Conservation (phyloP, 2,329 filamentous ascomycete genomes). For the Phyllosticta citribraziliensis region DNA sequence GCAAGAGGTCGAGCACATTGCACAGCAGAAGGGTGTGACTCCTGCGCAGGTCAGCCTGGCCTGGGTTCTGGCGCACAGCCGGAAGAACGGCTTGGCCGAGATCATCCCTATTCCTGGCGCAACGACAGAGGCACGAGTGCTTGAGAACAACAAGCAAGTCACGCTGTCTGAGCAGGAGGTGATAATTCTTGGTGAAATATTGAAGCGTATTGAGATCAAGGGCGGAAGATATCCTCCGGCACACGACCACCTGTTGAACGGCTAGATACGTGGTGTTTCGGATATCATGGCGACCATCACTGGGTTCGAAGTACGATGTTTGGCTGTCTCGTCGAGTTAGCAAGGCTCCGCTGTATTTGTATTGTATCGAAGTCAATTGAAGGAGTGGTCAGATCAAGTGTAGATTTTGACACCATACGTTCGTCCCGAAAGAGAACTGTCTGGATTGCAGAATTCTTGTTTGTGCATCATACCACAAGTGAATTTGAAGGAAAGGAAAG, state of each 20-base stretch:
- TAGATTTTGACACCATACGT: conserved; percentile 38
- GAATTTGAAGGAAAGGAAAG: not conserved
- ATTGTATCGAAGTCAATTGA: not conserved
- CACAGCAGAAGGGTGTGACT: conserved; percentile 49
- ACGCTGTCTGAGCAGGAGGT: conserved; percentile 38
- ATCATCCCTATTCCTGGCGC: conserved; percentile 61
- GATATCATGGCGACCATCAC: not conserved
- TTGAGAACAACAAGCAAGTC: conserved; percentile 46
- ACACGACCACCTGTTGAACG: conserved; percentile 10
- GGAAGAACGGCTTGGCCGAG: conserved; percentile 42
- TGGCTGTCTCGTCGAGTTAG: conserved; percentile 7
- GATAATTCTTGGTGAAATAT: conserved; percentile 42
- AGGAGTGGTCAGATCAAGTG: conserved; percentile 38
- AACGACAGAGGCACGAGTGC: conserved; percentile 44
- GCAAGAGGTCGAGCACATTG: conserved; percentile 47
- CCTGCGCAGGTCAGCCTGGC: conserved; percentile 55
- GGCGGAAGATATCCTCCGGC: conserved; percentile 31
- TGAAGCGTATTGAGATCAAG: conserved; percentile 35
- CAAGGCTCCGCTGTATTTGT: not conserved
- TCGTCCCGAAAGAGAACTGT: conserved; percentile 19
- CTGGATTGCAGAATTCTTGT: conserved; percentile 42
- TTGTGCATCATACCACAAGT: conserved; percentile 30
- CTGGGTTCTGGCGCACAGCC: conserved; percentile 47
- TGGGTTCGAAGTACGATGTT: not conserved
- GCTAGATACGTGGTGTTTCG: not conserved